These are phyloP conservation scores for Arabidopsis suecica DNA, from an alignment of 345 rosid species.

Conservation along the genomic window DNA sequence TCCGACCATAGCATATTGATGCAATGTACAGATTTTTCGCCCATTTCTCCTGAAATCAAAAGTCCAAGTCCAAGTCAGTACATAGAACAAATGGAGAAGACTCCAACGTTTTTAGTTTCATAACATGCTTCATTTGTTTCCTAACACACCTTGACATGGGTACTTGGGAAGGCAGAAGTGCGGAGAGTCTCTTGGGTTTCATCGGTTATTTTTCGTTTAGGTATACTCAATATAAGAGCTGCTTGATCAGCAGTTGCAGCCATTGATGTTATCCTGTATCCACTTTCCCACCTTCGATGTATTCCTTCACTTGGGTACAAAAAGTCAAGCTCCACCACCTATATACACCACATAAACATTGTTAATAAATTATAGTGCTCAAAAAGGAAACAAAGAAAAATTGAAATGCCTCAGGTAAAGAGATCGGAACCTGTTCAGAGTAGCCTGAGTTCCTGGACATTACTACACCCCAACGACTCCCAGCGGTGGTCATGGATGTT, in stretches of 20 bases:
- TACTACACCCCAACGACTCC: constrained; percentile 93
- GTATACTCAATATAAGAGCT: constrained; percentile 85
- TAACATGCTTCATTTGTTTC: constrained; percentile 10
- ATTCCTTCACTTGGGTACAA: constrained; percentile 96
- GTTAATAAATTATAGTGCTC: constrained; percentile 13
- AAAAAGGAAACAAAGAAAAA: background rate
- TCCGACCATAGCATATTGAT: constrained; percentile 84
- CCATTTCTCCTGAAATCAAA: constrained; percentile 82
- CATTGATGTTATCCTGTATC: constrained; percentile 91
- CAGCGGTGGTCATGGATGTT: constrained; percentile 96
- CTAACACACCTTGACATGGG: constrained; percentile 81
- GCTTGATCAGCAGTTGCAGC: constrained; percentile 95
- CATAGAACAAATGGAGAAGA: constrained; percentile 10
- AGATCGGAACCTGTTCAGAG: constrained; percentile 73
- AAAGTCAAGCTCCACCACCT: constrained; percentile 98
- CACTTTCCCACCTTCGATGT: constrained; percentile 89
- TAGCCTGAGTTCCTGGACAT: constrained; percentile 95
- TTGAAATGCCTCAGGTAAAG: constrained; percentile 21
- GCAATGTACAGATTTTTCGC: constrained; percentile 85
- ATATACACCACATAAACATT: constrained; percentile 26
- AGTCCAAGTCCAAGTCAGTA: constrained; percentile 20
- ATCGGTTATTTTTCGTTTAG: constrained; percentile 81
- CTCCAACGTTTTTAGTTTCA: background rate
- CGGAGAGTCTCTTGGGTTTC: constrained; percentile 98
- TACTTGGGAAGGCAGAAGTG: constrained; percentile 94